phyloP scores from a whole-genome alignment of 352 stramenopile species.

The Globisporangium barbulae region DNA sequence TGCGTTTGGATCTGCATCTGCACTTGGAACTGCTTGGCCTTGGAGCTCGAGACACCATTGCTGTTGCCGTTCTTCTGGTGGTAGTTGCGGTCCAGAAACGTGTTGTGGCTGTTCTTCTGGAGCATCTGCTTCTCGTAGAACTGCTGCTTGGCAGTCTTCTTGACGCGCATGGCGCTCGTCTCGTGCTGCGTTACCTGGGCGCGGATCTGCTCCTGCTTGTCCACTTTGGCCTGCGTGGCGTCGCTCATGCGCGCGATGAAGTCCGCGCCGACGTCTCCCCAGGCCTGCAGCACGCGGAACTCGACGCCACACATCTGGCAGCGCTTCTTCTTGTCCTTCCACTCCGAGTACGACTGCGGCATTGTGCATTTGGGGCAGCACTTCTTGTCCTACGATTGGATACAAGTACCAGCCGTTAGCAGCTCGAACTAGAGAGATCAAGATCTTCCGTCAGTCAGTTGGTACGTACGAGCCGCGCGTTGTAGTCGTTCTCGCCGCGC shows the following conservation, averaged over 20 bases:
- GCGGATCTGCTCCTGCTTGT: slow-evolving; percentile 53
- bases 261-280: slow-evolving; percentile 61
- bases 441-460: background rate
- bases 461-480: slow-evolving; percentile 37
- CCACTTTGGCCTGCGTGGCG: slow-evolving; percentile 30
- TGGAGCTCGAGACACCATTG: slow-evolving; percentile 24
- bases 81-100: slow-evolving; percentile 72
- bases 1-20: slow-evolving; percentile 41
- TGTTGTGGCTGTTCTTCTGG: slow-evolving; percentile 46
- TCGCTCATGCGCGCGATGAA: slow-evolving; percentile 67
- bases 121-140: slow-evolving; percentile 65
- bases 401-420: background rate
- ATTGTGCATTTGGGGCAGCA: slow-evolving; percentile 63
- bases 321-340: slow-evolving; percentile 85
- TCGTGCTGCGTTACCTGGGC: slow-evolving; percentile 38
- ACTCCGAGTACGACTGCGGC: slow-evolving; percentile 77
- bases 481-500: slow-evolving; percentile 76
- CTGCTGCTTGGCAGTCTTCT: slow-evolving; percentile 56
- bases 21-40: slow-evolving; percentile 55
- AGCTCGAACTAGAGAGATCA: background rate
- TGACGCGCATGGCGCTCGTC: slow-evolving; percentile 24
- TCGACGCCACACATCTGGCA: slow-evolving; percentile 77
- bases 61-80: slow-evolving; percentile 31
- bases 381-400: slow-evolving; percentile 62
- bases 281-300: slow-evolving; percentile 70